phyloP scores from a whole-genome alignment of 305 asterid species.

The Nicotiana rustica region DNA sequence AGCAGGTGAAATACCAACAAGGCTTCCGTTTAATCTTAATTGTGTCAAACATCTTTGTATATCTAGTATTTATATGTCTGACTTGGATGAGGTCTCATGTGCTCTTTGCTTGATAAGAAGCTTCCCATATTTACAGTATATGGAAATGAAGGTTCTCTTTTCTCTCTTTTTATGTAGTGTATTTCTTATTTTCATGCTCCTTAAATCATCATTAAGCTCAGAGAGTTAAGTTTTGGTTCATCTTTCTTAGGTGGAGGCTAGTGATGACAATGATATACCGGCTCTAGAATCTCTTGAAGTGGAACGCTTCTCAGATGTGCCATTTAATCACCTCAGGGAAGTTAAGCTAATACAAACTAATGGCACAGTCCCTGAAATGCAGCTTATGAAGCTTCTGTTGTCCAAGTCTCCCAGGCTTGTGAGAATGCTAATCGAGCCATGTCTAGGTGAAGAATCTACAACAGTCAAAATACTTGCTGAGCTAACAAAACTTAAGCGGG shows the following conservation, averaged over 20 bases:
- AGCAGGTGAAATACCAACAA: conserved; percentile 36
- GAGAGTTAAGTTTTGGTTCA: neutral
- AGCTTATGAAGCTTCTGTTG: conserved; percentile 36
- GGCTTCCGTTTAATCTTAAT: conserved; percentile 15
- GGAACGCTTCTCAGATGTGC: neutral
- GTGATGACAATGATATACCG: neutral
- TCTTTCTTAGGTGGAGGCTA: conserved; percentile 16
- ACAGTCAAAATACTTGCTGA: neutral
- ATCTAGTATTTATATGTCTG: conserved; percentile 2
- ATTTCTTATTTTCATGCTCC: neutral
- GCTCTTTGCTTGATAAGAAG: conserved; percentile 38
- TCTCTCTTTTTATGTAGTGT: neutral
- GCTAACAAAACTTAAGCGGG: neutral
- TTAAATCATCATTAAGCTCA: conserved; percentile 9
- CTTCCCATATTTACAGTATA: conserved; percentile 34
- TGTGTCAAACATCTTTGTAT: conserved; percentile 27
- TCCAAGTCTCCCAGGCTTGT: conserved; percentile 34
- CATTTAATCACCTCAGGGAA: conserved; percentile 34
- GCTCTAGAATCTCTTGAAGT: conserved; percentile 29
- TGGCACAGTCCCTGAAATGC: conserved; percentile 35
- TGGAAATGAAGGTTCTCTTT: conserved; percentile 36
- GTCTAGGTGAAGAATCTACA: neutral
- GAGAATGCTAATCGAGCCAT: conserved; percentile 34
- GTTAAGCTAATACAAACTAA: conserved; percentile 32
- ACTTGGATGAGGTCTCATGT: conserved; percentile 23